Base-by-base conservation (phyloP, 129 eudicot species). In the Tagetes erecta region DNA sequence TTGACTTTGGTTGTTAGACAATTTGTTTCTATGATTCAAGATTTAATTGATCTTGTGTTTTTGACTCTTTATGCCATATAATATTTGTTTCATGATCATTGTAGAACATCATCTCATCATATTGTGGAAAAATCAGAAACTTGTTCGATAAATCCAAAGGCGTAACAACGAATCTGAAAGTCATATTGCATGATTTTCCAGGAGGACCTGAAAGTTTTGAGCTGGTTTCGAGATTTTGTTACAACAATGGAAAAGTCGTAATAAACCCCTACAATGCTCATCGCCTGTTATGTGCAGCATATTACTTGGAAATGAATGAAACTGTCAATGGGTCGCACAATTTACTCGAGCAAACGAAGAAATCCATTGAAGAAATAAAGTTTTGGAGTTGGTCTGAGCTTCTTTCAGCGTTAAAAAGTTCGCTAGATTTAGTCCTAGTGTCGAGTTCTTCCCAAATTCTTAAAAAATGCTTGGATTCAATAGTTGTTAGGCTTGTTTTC, bases 131-230 rank as follows among this genome's bases (percentile, higher is more conserved):
- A 80, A 78, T 89, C 70, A 71, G 77, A 30, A 90, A 81, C 36
- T 45, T 89, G 78, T 76, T 87, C n/a, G 63, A 83, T 4, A 86
- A 87, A 81, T 79, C 95, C 31, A 83, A 70, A 69, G 78, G 80
- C 52, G 56, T 6, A 3, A 45, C 83, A 3, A 20, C 46, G 30
- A 76, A 76, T 80, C 80, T 88, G 47, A 90, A 87, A 86, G 84
- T 93, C 37, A 82, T 90, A 68, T 85, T 90, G 68, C 81, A 90
- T 44, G 98, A 88, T 68, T 93, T 93, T 13, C 98, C 98, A 0
- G 98, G 98, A 12, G 98, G 98, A 14, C 88, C 86, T 2, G 83
- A 76, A 76, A 73, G 78, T 75, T 93, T 93, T 41, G 98, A 90
- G 86, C 96, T 88, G 34, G 74, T 90, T 58, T 64, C 89, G 55